Percentiles rank a stretch among this genome's conserved stretches.
Evolutionary conservation across 78 protist species (phyloP).

Genomic region (Dictyostelium firmibasis): DNA sequence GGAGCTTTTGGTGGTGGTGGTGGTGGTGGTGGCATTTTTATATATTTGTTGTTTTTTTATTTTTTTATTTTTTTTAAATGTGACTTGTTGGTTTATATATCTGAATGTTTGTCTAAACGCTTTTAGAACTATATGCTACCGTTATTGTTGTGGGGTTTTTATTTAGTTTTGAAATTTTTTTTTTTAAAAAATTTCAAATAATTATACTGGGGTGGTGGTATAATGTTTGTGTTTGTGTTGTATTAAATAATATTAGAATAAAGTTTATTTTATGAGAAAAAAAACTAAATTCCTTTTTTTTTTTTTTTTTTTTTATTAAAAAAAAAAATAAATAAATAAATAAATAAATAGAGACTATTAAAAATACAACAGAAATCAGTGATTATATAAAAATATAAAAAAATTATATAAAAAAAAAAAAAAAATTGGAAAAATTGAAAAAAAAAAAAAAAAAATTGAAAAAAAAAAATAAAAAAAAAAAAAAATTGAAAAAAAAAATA

Average conservation of each 20-base stretch:
- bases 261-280: neutral
- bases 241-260: neutral
- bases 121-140: neutral
- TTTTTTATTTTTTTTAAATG: neutral
- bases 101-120: neutral
- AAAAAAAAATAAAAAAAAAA: neutral
- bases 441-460: neutral
- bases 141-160: neutral
- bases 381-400: neutral
- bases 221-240: neutral
- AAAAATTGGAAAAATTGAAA: neutral
- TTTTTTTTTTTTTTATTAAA: neutral
- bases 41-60: neutral
- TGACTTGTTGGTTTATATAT: neutral
- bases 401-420: neutral
- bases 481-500: neutral
- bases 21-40: constrained; percentile 61
- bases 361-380: neutral
- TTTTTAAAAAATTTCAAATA: too few species aligned
- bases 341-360: neutral
- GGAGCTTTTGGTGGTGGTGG: constrained; percentile 81
- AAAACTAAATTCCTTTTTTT: neutral
- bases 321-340: neutral
- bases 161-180: neutral
- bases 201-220: neutral